A percentile compares a stretch with the other conserved stretches of the same genome.
These are phyloP conservation scores for Theobroma grandiflorum DNA, from an alignment of 441 rosid species.

Conservation along the genomic window DNA sequence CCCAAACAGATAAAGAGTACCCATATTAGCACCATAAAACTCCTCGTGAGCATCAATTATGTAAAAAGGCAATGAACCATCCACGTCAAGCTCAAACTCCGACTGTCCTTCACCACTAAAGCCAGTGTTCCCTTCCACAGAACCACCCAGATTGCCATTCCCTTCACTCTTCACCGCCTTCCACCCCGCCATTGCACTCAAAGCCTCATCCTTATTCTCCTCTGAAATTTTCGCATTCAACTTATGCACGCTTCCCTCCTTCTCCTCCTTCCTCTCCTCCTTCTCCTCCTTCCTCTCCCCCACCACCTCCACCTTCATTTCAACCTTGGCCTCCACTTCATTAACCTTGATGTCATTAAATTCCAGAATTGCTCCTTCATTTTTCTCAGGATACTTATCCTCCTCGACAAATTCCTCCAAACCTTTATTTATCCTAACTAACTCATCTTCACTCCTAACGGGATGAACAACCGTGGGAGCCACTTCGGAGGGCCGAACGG, in stretches of 20 bases:
- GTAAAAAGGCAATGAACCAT: constrained; percentile 79
- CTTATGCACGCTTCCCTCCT: constrained; percentile 36
- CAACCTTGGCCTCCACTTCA: constrained; percentile 28
- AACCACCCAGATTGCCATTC: constrained; percentile 37
- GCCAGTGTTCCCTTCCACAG: constrained; percentile 39
- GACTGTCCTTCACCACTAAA: constrained; percentile 46
- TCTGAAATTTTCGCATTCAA: constrained; percentile 74
- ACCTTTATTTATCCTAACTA: constrained; percentile 9
- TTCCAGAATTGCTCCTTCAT: constrained; percentile 30
- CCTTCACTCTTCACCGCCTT: constrained; percentile 62
- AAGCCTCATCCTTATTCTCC: constrained; percentile 67
- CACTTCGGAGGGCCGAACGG: neutral
- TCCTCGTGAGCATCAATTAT: constrained; percentile 89
- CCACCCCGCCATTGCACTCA: constrained; percentile 92
- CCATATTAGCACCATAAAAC: constrained; percentile 79
- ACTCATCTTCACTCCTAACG: constrained; percentile 44
- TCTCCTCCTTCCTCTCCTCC: constrained; percentile 44
- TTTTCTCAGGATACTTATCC: constrained; percentile 27
- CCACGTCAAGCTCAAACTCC: constrained; percentile 74
- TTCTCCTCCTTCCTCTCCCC: constrained; percentile 38
- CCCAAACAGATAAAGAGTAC: constrained; percentile 87
- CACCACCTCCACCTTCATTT: constrained; percentile 28
- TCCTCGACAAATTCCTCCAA: constrained; percentile 38
- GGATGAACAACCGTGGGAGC: constrained; percentile 17
- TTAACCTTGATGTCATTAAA: constrained; percentile 28